A percentile compares a stretch with the other conserved stretches of the same genome.
These are phyloP conservation scores for Melastoma malabathricum DNA, from an alignment of 345 rosid species.

Conservation along the genomic window DNA sequence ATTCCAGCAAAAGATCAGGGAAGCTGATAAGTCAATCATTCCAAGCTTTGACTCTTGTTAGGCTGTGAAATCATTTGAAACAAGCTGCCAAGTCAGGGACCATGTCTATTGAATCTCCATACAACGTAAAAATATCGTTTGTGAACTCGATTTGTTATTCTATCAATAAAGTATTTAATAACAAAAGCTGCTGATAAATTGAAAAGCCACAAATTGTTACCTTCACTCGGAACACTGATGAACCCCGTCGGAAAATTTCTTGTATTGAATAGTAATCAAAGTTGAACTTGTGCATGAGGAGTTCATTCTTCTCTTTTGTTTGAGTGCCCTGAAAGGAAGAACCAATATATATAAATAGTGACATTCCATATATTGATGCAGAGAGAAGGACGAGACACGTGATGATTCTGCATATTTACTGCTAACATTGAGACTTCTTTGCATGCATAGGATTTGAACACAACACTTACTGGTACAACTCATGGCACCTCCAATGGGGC, in stretches of 20 bases:
- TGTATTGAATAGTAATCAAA: slow-evolving; percentile 52
- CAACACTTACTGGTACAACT: too few species aligned
- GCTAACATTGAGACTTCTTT: too few species aligned
- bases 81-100: too few species aligned
- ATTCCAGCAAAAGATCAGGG: slow-evolving; percentile 1
- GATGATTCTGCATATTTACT: too few species aligned
- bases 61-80: too few species aligned
- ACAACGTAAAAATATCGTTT: neutral
- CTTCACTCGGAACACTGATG: slow-evolving; percentile 43
- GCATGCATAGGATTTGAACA: too few species aligned
- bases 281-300: slow-evolving; percentile 49
- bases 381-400: too few species aligned
- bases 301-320: slow-evolving; percentile 55
- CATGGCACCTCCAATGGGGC: too few species aligned
- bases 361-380: neutral
- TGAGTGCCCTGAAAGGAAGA: slow-evolving; percentile 57
- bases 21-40: neutral
- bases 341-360: neutral
- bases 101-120: too few species aligned
- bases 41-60: too few species aligned
- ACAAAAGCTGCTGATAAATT: neutral
- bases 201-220: slow-evolving; percentile 10
- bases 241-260: slow-evolving; percentile 59
- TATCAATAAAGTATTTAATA: neutral
- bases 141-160: neutral